Evolutionary conservation across 441 rosid species (phyloP).

Genomic region (Jatropha podagrica): DNA sequence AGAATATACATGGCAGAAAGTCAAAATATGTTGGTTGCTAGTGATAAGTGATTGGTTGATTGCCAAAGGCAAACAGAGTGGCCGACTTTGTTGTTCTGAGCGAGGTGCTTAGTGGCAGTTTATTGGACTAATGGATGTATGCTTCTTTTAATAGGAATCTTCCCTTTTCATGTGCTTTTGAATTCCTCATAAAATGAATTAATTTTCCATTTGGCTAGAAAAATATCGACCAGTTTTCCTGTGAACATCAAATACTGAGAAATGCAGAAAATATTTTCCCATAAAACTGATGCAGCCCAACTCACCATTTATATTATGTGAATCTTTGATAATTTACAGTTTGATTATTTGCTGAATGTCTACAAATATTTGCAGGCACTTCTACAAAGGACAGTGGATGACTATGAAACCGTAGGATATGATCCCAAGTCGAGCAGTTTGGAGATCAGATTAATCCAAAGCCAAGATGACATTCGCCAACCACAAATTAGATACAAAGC

Average conservation of each 20-base stretch:
- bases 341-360: background rate
- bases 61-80: background rate
- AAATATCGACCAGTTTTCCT: background rate
- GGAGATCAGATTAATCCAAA: constrained; percentile 91
- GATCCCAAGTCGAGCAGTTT: constrained; percentile 78
- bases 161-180: background rate
- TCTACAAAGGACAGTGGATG: constrained; percentile 74
- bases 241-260: background rate
- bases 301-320: background rate
- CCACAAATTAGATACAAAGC: constrained; percentile 71
- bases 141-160: background rate
- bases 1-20: background rate
- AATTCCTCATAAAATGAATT: no score
- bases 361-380: constrained; percentile 52
- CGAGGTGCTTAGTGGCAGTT: background rate
- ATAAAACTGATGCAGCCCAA: background rate
- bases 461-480: constrained; percentile 85
- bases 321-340: background rate
- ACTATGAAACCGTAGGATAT: constrained; percentile 59
- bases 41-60: background rate
- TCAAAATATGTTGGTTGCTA: background rate
- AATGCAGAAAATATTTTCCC: background rate
- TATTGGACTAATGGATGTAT: background rate
- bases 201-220: no score
- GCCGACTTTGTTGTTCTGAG: no score